These are phyloP conservation scores for Pseudonitzschia multiseries DNA, from an alignment of 108 stramenopile species.

Conservation along the genomic window DNA sequence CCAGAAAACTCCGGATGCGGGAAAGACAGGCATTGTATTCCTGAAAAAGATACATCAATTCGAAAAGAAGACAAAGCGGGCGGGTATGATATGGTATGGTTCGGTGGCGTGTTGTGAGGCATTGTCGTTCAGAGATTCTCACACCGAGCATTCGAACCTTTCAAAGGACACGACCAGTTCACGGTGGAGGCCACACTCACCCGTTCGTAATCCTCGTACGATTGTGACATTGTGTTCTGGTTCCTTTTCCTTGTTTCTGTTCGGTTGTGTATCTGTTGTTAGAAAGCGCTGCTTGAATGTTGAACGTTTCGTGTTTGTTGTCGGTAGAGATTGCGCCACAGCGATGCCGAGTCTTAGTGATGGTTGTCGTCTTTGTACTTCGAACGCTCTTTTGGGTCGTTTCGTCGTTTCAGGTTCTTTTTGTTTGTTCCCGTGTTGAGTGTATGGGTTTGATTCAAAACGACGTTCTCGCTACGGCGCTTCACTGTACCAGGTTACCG, in stretches of 20 bases:
- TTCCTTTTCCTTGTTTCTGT: neutral
- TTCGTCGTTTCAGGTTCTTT: too few species aligned
- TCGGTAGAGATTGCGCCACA: too few species aligned
- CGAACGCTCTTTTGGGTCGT: too few species aligned
- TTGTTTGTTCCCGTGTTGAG: neutral
- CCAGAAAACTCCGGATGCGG: constrained; percentile 66
- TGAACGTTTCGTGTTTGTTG: neutral
- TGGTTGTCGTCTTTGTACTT: too few species aligned
- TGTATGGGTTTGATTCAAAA: too few species aligned
- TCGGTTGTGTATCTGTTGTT: neutral
- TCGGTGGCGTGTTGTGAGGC: too few species aligned
- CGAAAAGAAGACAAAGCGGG: neutral
- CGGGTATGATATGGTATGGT: too few species aligned
- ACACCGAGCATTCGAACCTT: neutral
- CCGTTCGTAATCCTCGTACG: constrained; percentile 64
- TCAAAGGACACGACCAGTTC: neutral
- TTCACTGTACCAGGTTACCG: too few species aligned
- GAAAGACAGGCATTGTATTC: constrained; percentile 69
- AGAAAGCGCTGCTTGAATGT: neutral
- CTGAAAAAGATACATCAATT: constrained; percentile 17
- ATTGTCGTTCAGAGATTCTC: neutral
- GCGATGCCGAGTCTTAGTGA: too few species aligned
- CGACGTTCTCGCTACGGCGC: too few species aligned
- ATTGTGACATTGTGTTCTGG: constrained; percentile 28
- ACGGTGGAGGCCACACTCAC: constrained; percentile 29